Conservation (phyloP, 2,329 filamentous ascomycete species). For the Aspergillus sp. region DNA sequence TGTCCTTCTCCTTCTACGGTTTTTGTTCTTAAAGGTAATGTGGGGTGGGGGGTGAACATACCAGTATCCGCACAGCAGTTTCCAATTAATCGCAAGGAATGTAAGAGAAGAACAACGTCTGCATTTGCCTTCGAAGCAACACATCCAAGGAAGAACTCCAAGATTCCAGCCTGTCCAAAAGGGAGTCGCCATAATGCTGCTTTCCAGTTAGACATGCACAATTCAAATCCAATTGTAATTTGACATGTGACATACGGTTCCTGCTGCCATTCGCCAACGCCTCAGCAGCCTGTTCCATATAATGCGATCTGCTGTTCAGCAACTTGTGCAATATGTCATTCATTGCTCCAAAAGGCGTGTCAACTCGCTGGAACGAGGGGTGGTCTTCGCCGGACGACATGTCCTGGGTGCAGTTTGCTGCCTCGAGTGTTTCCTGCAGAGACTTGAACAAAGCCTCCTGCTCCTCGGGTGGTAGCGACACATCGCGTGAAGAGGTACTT, state of each 20-base stretch:
- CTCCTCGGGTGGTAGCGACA: conserved; percentile 25
- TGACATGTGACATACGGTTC: conserved; percentile 35
- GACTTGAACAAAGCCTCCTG: conserved; percentile 35
- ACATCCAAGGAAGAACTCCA: conserved; percentile 43
- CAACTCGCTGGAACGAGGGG: conserved; percentile 29
- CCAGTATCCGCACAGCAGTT: conserved; percentile 49
- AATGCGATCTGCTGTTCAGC: conserved; percentile 37
- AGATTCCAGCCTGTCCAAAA: conserved; percentile 40
- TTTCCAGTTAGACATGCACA: conserved; percentile 3
- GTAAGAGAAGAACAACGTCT: conserved; percentile 35
- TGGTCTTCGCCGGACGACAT: conserved; percentile 25
- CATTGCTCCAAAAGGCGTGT: conserved; percentile 28
- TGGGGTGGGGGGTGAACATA: conserved; percentile 16
- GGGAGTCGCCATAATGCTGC: conserved; percentile 40
- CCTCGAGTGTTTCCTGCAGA: conserved; percentile 32
- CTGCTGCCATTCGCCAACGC: conserved; percentile 44
- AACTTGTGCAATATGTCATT: conserved; percentile 33
- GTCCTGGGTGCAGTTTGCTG: conserved; percentile 22
- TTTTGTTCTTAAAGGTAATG: neutral
- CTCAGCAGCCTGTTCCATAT: conserved; percentile 37
- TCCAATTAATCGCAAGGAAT: conserved; percentile 43
- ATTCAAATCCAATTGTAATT: neutral
- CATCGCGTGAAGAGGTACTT: conserved; percentile 17
- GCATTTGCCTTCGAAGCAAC: conserved; percentile 31
- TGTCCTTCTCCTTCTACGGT: neutral